phyloP scores from a whole-genome alignment of 768 basidiomycete genomes.

The Leccinum fibrillosum region DNA sequence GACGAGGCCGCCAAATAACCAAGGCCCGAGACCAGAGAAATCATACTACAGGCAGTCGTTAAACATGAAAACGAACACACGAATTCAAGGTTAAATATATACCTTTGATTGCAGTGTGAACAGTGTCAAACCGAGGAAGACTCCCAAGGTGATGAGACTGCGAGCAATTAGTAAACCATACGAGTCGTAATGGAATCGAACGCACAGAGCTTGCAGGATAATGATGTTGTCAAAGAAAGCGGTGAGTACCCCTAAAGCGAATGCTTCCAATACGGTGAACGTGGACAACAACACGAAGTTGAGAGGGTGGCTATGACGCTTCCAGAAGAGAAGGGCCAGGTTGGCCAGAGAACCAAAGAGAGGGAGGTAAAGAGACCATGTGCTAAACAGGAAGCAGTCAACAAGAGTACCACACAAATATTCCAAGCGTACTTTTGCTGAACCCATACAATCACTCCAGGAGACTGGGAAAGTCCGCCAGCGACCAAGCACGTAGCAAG shows the following conservation, averaged over 20 bases:
- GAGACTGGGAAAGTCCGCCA: conserved; percentile 63
- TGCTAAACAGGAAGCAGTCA: conserved; percentile 35
- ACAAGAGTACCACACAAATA: background rate
- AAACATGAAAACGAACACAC: background rate
- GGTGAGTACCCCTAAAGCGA: conserved; percentile 82
- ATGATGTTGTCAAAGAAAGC: conserved; percentile 70
- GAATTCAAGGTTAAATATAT: conserved; percentile 11
- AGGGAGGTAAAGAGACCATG: conserved; percentile 79
- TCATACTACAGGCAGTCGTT: conserved; percentile 60
- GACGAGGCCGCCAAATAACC: conserved; percentile 81
- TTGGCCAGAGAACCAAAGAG: conserved; percentile 77
- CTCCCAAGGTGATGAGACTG: conserved; percentile 84
- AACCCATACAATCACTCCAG: conserved; percentile 64
- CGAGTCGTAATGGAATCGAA: conserved; percentile 5
- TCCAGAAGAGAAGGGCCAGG: conserved; percentile 83
- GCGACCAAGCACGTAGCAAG: conserved; percentile 79
- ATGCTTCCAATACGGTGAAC: conserved; percentile 90
- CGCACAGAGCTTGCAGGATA: conserved; percentile 85
- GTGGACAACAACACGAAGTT: conserved; percentile 82
- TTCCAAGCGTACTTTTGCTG: conserved; percentile 53
- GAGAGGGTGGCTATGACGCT: conserved; percentile 85
- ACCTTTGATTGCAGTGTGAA: conserved; percentile 96
- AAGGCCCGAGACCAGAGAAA: conserved; percentile 89
- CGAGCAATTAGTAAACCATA: conserved; percentile 8
- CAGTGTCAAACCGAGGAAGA: conserved; percentile 90